These are phyloP conservation scores for Monosporascus cannonballus DNA, from an alignment of 2,329 filamentous ascomycete genomes.

Conservation along the genomic window DNA sequence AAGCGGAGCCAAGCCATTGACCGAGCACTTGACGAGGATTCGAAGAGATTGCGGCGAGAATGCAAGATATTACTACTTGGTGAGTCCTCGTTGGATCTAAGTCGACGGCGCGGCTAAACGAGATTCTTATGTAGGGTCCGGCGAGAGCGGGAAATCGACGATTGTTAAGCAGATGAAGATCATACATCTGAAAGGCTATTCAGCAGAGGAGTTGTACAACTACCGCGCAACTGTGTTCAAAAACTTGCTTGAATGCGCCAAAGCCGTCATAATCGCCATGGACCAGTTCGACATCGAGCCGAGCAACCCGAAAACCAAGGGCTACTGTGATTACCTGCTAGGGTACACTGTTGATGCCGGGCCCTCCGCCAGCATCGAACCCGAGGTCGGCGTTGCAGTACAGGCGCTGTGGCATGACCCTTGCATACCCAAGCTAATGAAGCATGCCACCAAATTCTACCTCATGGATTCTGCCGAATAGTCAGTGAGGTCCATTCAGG, in stretches of 20 bases:
- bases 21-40: slow-evolving; percentile 88
- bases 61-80: slow-evolving; percentile 97
- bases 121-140: slow-evolving; percentile 56
- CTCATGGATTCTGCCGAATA: slow-evolving; percentile 99
- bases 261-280: slow-evolving; percentile 86
- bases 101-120: neutral
- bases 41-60: slow-evolving; percentile 85
- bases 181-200: slow-evolving; percentile 97
- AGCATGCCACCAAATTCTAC: slow-evolving; percentile 96
- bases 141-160: slow-evolving; percentile 97
- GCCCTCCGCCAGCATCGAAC: slow-evolving; percentile 77
- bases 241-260: slow-evolving; percentile 94
- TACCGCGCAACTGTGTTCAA: slow-evolving; percentile 98
- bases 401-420: slow-evolving; percentile 87
- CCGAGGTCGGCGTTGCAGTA: slow-evolving; percentile 75
- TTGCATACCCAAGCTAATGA: slow-evolving; percentile 74
- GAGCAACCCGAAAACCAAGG: slow-evolving; percentile 62
- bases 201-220: slow-evolving; percentile 84
- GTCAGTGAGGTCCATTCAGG: slow-evolving; percentile 37
- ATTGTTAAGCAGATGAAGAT: slow-evolving; percentile 99
- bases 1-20: slow-evolving; percentile 97
- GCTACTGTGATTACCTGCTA: slow-evolving; percentile 72
- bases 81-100: slow-evolving; percentile 34
- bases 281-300: slow-evolving; percentile 84
- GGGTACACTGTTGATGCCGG: slow-evolving; percentile 89